Evolutionary conservation across 2,329 filamentous ascomycete species (phyloP), one percentile per base, ranked within the genome.

Genomic region (Aspergillus sp.): DNA sequence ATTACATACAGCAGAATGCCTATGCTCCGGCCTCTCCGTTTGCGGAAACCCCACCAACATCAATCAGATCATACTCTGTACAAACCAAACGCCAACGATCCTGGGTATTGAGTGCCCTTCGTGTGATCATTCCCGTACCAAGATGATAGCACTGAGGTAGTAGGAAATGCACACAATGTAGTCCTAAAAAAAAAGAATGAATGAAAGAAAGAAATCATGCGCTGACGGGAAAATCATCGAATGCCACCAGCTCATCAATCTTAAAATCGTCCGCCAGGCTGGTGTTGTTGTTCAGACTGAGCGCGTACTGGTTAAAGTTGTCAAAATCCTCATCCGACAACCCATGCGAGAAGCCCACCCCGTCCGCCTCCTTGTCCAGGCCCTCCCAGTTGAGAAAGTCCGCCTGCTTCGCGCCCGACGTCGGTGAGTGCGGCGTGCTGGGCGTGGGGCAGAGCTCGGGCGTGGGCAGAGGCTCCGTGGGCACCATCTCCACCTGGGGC

Each of bases 361-460:
- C 60, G 16, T 68, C 61, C 1, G 43, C 52, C 11, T 63, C 62
- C n/a, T 61, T 54, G 41, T 49, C 47, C 45, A 55, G 36, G 2
- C 25, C 16, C 13, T 58, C 53, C 17, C 57, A 38, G 17, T 44
- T 31, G 41, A 61, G 57, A 5, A 50, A 49, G 32, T 36, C 45
- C 5, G 45, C 41, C 2, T 55, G 40, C 21, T 47, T 45, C 23
- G 48, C 32, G 0, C 21, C 54, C 1, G 62, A 54, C 2, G 57
- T 63, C 3, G 66, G 67, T 14, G 67, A 68, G 31, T 61, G 56
- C 4, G 65, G 61, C 5, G 67, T 68, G 20, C 59, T 64, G 13
- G 67, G 67, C 0, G 66, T 67, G 1, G 64, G 64, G 42, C 66
- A 70, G 41, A 67, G 63, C n/a, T 70, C 66, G 2, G 67, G 65